These are phyloP conservation scores for Hymenoscyphus linearis DNA, from an alignment of 2,329 filamentous ascomycete species.

Conservation along the genomic window DNA sequence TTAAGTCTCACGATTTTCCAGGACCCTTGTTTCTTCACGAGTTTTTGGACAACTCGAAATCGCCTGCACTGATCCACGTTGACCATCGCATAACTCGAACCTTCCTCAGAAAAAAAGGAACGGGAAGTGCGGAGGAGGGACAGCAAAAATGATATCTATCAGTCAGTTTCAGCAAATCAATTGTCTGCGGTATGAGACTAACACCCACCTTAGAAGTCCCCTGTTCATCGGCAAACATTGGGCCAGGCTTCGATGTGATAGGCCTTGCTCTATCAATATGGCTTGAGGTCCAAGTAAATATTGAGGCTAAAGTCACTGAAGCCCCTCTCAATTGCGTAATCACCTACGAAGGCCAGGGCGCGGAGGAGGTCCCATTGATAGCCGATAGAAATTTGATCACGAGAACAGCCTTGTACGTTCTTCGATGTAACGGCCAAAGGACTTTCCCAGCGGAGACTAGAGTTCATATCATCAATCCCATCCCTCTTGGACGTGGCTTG, in stretches of 20 bases:
- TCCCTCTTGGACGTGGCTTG: constrained; percentile 84
- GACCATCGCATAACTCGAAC: neutral
- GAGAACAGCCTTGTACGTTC: constrained; percentile 86
- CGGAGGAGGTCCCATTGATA: constrained; percentile 70
- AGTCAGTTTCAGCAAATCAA: constrained; percentile 14
- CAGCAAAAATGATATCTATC: constrained; percentile 22
- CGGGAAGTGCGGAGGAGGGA: neutral
- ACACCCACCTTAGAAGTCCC: constrained; percentile 51
- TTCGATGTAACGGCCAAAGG: constrained; percentile 84
- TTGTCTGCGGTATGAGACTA: neutral
- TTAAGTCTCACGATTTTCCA: neutral
- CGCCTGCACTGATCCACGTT: neutral
- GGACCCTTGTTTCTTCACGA: neutral
- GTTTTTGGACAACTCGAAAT: neutral
- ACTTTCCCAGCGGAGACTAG: constrained; percentile 80
- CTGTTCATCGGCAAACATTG: constrained; percentile 96
- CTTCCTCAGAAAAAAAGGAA: neutral
- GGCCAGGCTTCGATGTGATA: constrained; percentile 96
- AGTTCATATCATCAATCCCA: constrained; percentile 92
- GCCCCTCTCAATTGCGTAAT: constrained; percentile 78
- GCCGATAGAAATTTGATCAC: constrained; percentile 91
- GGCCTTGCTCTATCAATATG: constrained; percentile 90
- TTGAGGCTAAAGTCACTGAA: constrained; percentile 52
- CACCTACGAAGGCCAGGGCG: constrained; percentile 76
- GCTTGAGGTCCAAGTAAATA: constrained; percentile 79